Evolutionary conservation across 2,329 filamentous ascomycete genomes (phyloP).

Genomic region (Colletotrichum sp.): DNA sequence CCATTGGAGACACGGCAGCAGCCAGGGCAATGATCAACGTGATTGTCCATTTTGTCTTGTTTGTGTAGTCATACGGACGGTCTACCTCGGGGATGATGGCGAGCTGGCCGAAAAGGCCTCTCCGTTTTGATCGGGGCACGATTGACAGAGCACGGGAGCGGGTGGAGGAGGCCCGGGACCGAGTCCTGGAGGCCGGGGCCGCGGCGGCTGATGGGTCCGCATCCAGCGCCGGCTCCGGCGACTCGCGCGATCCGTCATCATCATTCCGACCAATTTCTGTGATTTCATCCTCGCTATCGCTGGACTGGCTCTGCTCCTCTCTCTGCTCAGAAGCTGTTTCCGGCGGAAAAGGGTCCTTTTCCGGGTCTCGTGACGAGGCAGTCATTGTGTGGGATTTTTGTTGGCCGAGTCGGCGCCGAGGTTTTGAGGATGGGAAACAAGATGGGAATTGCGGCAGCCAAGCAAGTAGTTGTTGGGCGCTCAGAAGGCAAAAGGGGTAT

Average conservation of each 20-base stretch:
- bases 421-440: background rate
- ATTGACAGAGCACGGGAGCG: slow-evolving; percentile 42
- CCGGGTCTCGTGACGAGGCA: slow-evolving; percentile 9
- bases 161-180: slow-evolving; percentile 42
- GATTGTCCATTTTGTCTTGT: slow-evolving; percentile 82
- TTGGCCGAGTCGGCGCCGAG: slow-evolving; percentile 16
- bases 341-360: slow-evolving; percentile 15
- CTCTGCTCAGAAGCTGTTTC: background rate
- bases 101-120: slow-evolving; percentile 76
- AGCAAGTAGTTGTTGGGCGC: background rate
- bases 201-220: background rate
- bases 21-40: slow-evolving; percentile 80
- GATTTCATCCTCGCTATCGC: slow-evolving; percentile 14
- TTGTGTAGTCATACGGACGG: slow-evolving; percentile 74
- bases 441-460: background rate
- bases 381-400: background rate
- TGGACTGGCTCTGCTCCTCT: slow-evolving; percentile 8
- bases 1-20: slow-evolving; percentile 80
- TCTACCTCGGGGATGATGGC: slow-evolving; percentile 81
- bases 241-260: background rate
- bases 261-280: background rate
- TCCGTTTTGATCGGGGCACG: slow-evolving; percentile 55
- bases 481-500: background rate
- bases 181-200: slow-evolving; percentile 20
- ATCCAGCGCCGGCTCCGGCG: background rate